Evolutionary conservation across 495 filamentous ascomycete species (phyloP).

Genomic region (Penicillium riverlandense): DNA sequence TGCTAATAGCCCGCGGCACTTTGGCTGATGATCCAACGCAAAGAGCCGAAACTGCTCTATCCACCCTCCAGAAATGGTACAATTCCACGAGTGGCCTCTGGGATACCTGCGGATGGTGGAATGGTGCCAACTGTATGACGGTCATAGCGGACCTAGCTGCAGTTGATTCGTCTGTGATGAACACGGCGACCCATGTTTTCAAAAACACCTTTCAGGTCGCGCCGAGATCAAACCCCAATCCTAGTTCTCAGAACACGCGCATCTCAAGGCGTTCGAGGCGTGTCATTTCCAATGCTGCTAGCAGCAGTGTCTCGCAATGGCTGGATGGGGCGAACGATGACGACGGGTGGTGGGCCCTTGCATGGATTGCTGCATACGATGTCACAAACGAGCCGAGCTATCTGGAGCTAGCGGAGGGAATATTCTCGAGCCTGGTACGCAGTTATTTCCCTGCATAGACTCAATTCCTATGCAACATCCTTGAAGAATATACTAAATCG

Average conservation of each 20-base stretch:
- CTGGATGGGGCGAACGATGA: slow-evolving; percentile 65
- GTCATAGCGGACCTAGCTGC: slow-evolving; percentile 54
- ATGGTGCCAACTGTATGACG: slow-evolving; percentile 63
- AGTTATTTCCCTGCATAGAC: background rate
- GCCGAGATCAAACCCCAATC: slow-evolving; percentile 17
- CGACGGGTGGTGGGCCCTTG: slow-evolving; percentile 68
- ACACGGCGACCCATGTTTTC: slow-evolving; percentile 31
- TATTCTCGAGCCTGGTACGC: slow-evolving; percentile 53
- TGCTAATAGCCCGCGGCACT: slow-evolving; percentile 1
- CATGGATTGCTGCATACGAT: slow-evolving; percentile 59
- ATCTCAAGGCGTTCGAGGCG: slow-evolving; percentile 3
- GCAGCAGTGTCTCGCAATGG: slow-evolving; percentile 17
- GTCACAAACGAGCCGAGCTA: slow-evolving; percentile 46
- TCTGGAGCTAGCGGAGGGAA: slow-evolving; percentile 47
- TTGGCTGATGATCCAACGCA: slow-evolving; percentile 13
- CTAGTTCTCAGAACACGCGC: slow-evolving; percentile 10
- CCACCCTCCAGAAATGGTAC: slow-evolving; percentile 57
- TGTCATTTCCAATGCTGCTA: slow-evolving; percentile 1
- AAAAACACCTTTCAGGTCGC: slow-evolving; percentile 30
- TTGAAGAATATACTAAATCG: background rate
- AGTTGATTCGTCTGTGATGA: slow-evolving; percentile 26
- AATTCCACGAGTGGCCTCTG: slow-evolving; percentile 54
- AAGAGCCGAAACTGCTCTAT: slow-evolving; percentile 38
- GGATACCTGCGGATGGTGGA: slow-evolving; percentile 69
- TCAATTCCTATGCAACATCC: too few relatives aligned